These are phyloP conservation scores for Hyphodiscus sp. DNA, from an alignment of 2,329 filamentous ascomycete species.

Conservation along the genomic window DNA sequence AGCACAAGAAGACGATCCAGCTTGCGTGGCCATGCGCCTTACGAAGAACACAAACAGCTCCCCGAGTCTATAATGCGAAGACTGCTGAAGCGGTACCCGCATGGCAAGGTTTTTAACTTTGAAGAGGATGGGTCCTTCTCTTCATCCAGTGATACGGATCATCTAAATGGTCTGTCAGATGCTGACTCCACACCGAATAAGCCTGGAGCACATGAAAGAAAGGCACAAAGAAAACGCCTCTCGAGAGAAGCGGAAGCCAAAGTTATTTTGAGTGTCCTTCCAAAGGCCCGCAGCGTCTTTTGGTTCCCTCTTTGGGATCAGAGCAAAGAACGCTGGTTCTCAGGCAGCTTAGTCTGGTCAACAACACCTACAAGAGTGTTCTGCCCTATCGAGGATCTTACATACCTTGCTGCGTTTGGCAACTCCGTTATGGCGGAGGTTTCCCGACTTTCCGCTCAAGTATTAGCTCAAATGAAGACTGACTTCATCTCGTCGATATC, in stretches of 20 bases:
- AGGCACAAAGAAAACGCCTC: slow-evolving; percentile 13
- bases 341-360: slow-evolving; percentile 45
- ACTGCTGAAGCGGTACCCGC: slow-evolving; percentile 28
- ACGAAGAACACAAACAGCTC: slow-evolving; percentile 17
- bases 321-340: slow-evolving; percentile 40
- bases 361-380: slow-evolving; percentile 37
- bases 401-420: slow-evolving; percentile 44
- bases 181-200: background rate
- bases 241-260: slow-evolving; percentile 26
- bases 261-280: slow-evolving; percentile 33
- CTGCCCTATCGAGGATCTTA: slow-evolving; percentile 41
- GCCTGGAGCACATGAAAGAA: slow-evolving; percentile 3
- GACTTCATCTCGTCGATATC: slow-evolving; percentile 44
- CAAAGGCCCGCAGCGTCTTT: slow-evolving; percentile 39
- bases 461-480: slow-evolving; percentile 32
- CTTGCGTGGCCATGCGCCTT: slow-evolving; percentile 19
- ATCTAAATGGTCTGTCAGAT: slow-evolving; percentile 3
- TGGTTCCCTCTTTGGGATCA: slow-evolving; percentile 44
- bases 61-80: slow-evolving; percentile 23
- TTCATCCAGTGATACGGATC: slow-evolving; percentile 21
- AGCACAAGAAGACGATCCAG: slow-evolving; percentile 25
- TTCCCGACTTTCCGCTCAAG: slow-evolving; percentile 39
- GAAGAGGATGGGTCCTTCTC: slow-evolving; percentile 24
- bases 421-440: slow-evolving; percentile 52
- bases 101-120: slow-evolving; percentile 29